Conservation (phyloP, 2,329 filamentous ascomycete genomes). For the Niveomyces coronatus region DNA sequence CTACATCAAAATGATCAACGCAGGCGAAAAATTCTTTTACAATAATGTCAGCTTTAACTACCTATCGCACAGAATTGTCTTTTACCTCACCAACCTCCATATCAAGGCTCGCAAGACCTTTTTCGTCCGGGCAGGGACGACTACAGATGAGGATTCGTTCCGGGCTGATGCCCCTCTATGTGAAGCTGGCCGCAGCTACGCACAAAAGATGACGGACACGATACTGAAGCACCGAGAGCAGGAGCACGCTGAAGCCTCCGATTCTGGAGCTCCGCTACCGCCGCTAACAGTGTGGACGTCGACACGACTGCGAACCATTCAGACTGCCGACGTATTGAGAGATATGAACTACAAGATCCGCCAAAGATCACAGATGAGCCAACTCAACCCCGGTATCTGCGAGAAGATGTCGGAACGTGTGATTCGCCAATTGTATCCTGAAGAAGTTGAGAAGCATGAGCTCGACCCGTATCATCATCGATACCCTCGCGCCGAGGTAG, state of each 20-base stretch:
- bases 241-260: constrained; percentile 64
- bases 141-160: constrained; percentile 82
- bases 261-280: constrained; percentile 57
- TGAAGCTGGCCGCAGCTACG: constrained; percentile 68
- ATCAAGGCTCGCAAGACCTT: constrained; percentile 93
- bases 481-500: constrained; percentile 85
- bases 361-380: constrained; percentile 92
- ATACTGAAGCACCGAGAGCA: constrained; percentile 74
- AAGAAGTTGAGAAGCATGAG: constrained; percentile 88
- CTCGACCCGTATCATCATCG: constrained; percentile 93
- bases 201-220: constrained; percentile 75
- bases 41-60: constrained; percentile 98
- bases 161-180: constrained; percentile 83
- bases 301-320: constrained; percentile 77
- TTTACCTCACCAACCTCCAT: constrained; percentile 94
- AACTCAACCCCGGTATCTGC: constrained; percentile 92
- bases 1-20: constrained; percentile 99
- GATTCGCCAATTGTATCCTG: constrained; percentile 74
- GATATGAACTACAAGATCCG: constrained; percentile 74
- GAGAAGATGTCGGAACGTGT: constrained; percentile 81
- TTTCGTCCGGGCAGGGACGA: constrained; percentile 80
- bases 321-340: constrained; percentile 77
- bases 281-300: constrained; percentile 92
- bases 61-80: constrained; percentile 91
- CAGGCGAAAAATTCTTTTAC: constrained; percentile 83